Percentiles rank a stretch among this genome's conserved stretches.
Evolutionary conservation across 805 yeast species (phyloP).

Genomic region (Brettanomyces naardenensis): DNA sequence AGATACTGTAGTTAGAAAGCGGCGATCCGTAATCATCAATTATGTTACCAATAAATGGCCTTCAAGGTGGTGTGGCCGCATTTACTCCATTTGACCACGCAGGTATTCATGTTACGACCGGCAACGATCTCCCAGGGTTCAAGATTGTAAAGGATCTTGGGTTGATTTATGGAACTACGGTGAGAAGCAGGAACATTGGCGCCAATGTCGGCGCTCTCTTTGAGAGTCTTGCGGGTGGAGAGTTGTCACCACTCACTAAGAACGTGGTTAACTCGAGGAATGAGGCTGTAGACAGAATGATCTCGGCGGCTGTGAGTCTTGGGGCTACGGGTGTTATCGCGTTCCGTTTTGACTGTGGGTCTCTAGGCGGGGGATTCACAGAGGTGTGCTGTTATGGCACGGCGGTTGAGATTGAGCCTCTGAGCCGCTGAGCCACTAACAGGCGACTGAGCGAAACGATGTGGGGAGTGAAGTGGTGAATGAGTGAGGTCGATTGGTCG

Average conservation of each 20-base stretch:
- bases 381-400: slow-evolving; percentile 1
- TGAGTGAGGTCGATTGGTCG: no score
- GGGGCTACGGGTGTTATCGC: not conserved
- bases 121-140: not conserved
- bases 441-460: no score
- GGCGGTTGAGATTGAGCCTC: not conserved
- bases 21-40: no score
- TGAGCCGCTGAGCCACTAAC: no score
- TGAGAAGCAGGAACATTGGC: not conserved
- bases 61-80: not conserved
- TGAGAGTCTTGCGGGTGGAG: not conserved
- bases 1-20: no score
- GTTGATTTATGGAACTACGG: not conserved
- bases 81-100: not conserved
- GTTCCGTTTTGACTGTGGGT: not conserved
- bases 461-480: no score
- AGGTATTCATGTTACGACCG: not conserved
- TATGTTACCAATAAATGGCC: not conserved
- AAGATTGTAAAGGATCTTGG: not conserved
- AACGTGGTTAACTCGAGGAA: not conserved
- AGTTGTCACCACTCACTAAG: not conserved
- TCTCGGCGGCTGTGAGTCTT: not conserved
- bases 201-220: not conserved
- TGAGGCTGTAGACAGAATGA: not conserved
- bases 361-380: not conserved